These are phyloP conservation scores for Coleophoma cylindrospora DNA, from an alignment of 2,329 filamentous ascomycete species.

Conservation along the genomic window DNA sequence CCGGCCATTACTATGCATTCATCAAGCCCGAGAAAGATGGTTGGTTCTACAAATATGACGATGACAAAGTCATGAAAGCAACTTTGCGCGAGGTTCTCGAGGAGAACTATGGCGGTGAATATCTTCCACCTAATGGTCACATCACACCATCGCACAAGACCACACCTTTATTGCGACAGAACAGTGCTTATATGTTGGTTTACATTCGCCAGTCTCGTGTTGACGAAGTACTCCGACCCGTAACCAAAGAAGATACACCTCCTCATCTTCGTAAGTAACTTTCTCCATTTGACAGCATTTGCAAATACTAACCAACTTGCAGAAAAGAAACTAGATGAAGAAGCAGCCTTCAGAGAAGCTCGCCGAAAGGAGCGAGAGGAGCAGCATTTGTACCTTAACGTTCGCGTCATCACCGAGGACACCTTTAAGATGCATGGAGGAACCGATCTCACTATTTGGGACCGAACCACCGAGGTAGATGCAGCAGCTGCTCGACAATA, in stretches of 20 bases:
- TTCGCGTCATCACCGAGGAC: conserved; percentile 75
- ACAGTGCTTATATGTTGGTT: conserved; percentile 97
- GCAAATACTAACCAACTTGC: conserved; percentile 19
- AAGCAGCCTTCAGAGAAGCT: conserved; percentile 70
- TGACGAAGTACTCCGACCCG: conserved; percentile 75
- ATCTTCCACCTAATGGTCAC: conserved; percentile 41
- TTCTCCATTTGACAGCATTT: background rate
- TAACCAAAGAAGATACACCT: conserved; percentile 75
- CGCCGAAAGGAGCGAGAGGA: conserved; percentile 87
- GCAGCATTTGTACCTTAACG: conserved; percentile 84
- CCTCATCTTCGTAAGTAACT: conserved; percentile 64
- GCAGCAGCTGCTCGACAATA: conserved; percentile 68
- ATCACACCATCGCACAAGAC: conserved; percentile 48
- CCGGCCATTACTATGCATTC: conserved; percentile 97
- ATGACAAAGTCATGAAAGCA: conserved; percentile 93
- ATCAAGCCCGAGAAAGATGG: conserved; percentile 90
- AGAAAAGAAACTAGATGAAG: conserved; percentile 76
- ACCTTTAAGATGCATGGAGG: conserved; percentile 78
- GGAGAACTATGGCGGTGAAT: conserved; percentile 95
- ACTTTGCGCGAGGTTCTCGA: conserved; percentile 88
- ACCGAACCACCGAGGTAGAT: conserved; percentile 49
- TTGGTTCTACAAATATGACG: conserved; percentile 95
- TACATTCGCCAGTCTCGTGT: conserved; percentile 86
- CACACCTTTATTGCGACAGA: conserved; percentile 56
- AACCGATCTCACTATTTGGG: conserved; percentile 74